phyloP scores from a whole-genome alignment of 1,284 basidiomycete genomes.

The Boletellus dicymbophilus region DNA sequence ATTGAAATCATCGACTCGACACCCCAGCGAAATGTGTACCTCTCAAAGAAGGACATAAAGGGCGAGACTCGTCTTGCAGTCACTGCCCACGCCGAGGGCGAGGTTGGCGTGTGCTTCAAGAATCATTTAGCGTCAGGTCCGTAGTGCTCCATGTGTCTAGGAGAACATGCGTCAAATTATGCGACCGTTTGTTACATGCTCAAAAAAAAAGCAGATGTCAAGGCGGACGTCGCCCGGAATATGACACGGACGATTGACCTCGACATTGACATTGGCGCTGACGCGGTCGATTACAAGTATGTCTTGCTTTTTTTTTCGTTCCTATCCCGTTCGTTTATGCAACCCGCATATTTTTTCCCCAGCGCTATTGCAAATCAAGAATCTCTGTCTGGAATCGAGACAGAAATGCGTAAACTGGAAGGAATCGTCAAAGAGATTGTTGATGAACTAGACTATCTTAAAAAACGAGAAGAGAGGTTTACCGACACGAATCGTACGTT shows the following conservation, averaged over 20 bases:
- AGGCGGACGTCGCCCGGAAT: constrained; percentile 30
- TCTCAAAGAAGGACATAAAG: constrained; percentile 86
- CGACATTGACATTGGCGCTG: constrained; percentile 97
- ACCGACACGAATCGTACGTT: constrained; percentile 88
- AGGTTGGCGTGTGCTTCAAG: constrained; percentile 94
- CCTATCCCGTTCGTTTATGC: not conserved
- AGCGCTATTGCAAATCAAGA: constrained; percentile 99
- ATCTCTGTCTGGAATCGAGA: constrained; percentile 93
- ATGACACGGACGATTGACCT: constrained; percentile 80
- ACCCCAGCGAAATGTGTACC: constrained; percentile 86
- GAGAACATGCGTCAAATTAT: too few relatives aligned
- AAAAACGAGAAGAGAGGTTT: constrained; percentile 88
- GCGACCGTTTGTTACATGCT: not conserved
- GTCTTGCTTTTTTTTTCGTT: constrained; percentile 24
- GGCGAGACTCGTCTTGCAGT: constrained; percentile 93
- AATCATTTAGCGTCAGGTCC: constrained; percentile 76
- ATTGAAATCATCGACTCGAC: constrained; percentile 94
- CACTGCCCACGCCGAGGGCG: constrained; percentile 91
- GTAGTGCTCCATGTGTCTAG: too few relatives aligned
- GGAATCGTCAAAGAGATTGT: constrained; percentile 93
- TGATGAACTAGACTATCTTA: constrained; percentile 93
- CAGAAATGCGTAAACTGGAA: constrained; percentile 98
- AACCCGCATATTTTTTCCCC: constrained; percentile 1
- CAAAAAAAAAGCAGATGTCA: constrained; percentile 27
- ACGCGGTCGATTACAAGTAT: constrained; percentile 98